A percentile compares a stretch with the other conserved stretches of the same genome.
These are phyloP conservation scores for Rutstroemia sp. DNA, from an alignment of 2,329 filamentous ascomycete genomes.

Conservation along the genomic window DNA sequence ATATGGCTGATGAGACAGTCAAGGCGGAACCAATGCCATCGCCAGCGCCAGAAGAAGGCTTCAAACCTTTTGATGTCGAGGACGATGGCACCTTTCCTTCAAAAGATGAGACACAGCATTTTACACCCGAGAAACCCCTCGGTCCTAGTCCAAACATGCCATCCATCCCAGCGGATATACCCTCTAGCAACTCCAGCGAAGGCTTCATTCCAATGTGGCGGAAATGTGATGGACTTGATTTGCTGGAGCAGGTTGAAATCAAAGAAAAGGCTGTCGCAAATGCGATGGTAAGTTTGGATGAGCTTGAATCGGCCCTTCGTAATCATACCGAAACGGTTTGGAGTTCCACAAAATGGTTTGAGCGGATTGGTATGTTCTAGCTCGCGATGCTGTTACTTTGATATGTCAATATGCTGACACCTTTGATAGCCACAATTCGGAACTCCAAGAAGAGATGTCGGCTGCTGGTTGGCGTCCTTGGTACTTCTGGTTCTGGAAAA, in stretches of 20 bases:
- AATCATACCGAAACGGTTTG: neutral
- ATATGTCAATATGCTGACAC: neutral
- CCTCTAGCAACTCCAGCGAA: neutral
- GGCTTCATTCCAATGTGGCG: neutral
- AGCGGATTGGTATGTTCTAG: neutral
- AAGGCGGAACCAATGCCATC: neutral
- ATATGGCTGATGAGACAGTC: neutral
- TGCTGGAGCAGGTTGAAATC: neutral
- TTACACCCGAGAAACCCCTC: neutral
- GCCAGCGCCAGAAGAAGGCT: neutral
- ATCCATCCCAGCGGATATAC: neutral
- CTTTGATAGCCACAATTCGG: conserved; percentile 29
- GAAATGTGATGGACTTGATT: neutral
- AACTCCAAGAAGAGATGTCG: conserved; percentile 6
- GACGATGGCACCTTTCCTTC: neutral
- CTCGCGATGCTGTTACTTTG: no score
- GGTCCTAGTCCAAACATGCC: neutral
- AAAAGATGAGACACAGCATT: no score
- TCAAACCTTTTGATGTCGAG: no score
- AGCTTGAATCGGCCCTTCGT: neutral
- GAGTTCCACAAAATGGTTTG: neutral
- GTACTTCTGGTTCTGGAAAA: conserved; percentile 54
- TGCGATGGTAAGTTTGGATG: neutral
- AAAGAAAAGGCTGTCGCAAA: neutral
- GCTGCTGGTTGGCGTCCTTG: conserved; percentile 38